phyloP scores from a whole-genome alignment of 1,284 basidiomycete species.

The Moesziomyces sp. region DNA sequence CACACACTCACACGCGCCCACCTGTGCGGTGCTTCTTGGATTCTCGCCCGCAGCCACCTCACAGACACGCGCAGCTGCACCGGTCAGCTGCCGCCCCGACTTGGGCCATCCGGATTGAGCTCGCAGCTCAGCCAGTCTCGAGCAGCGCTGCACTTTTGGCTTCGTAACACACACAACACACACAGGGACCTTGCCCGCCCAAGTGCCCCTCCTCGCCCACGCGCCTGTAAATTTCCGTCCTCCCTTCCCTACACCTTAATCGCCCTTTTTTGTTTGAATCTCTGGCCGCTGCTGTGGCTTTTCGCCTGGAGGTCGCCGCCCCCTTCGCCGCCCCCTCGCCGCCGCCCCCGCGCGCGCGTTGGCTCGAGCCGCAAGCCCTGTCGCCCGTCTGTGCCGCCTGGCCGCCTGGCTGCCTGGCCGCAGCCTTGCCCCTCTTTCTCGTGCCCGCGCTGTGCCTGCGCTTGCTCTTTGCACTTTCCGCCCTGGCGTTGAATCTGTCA shows the following conservation, averaged over 20 bases:
- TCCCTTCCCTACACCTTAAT: conserved; percentile 6
- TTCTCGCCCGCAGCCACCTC: not conserved
- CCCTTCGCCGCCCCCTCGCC: not conserved
- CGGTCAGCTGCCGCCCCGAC: too few relatives aligned
- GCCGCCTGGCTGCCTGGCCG: too few relatives aligned
- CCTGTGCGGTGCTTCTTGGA: conserved; percentile 2
- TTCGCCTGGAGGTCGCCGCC: too few relatives aligned
- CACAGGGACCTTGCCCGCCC: conserved; percentile 2
- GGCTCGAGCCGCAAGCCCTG: too few relatives aligned
- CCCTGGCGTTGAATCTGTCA: conserved; percentile 64
- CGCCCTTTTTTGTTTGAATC: conserved; percentile 4
- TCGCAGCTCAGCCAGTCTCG: not conserved
- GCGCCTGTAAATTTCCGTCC: too few relatives aligned
- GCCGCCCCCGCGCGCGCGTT: conserved; percentile 2
- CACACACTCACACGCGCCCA: not conserved
- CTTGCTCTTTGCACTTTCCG: conserved; percentile 95
- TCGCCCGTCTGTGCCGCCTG: too few relatives aligned
- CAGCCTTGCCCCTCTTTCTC: not conserved
- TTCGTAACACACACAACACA: conserved; percentile 3
- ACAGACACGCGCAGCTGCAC: not conserved
- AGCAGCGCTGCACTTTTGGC: too few relatives aligned
- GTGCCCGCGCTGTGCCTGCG: conserved; percentile 77
- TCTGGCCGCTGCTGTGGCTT: not conserved
- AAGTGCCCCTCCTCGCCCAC: too few relatives aligned
- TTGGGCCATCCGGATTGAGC: too few relatives aligned